Base-by-base conservation (phyloP, 768 basidiomycete species). In the Agaricus subrufescens region DNA sequence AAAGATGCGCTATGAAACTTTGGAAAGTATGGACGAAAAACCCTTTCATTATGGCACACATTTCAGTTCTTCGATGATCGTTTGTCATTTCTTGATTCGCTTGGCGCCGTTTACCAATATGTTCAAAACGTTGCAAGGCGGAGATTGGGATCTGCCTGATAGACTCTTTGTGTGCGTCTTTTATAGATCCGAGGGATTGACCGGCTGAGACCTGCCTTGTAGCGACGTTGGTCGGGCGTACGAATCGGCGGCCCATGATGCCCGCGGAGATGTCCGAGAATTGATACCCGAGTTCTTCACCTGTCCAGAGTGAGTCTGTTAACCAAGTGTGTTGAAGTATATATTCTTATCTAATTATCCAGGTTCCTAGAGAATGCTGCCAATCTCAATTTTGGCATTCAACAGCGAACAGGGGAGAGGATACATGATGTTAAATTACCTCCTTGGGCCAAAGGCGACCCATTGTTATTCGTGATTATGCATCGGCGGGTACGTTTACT, bases 31-130 rank as follows among this genome's bases (percentile, higher is more conserved):
- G 2, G 88, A 71, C 7, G 94, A 98, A 70, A 80, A 83, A 37
- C 94, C 94, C 0, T 96, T 96, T 69, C 90, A 93, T 65, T 94
- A 92, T 59, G 90, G 95, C 43, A 97, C 95, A 0, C 95, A 98
- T 66, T 98, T 94, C 65, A 92, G 90, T 65, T 95, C 93, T 9
- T 95, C 93, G 2, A 97, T 97, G 94, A 96, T 94, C 57, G 91
- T 94, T 45, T 95, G 93, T 73, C 94, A 96, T 62, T 97, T 90
- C 73, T 72, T 96, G 62, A 95, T 98, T 53, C 81, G 95, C 23
- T 73, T 95, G 63, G 84, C 87, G 12, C 95, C 95, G 0, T 98
- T 89, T 67, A 95, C 94, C 26, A 85, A 88, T 65, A 95, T 96
- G 87, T 98, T 95, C 78, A 92, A 94, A 72, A 92, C 90, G 2